Base-by-base conservation (phyloP, 495 filamentous ascomycete genomes). In the Penicillium maclennaniae region DNA sequence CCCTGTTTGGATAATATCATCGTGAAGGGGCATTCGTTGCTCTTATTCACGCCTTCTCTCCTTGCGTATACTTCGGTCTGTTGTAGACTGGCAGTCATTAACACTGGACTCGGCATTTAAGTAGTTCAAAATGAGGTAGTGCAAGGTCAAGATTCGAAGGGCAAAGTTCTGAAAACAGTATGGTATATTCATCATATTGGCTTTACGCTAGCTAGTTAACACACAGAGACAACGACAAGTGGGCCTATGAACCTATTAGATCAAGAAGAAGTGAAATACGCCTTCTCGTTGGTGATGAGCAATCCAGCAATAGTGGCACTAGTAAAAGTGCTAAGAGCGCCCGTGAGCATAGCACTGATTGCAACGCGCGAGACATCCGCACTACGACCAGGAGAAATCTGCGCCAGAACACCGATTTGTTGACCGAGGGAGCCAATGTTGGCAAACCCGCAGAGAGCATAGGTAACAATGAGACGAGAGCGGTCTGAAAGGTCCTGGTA, bases 371-470 rank as follows among this genome's bases (percentile, higher is more conserved):
- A 84, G 16, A 96, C 83, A 63, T 92, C 87, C 17, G 84, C 88
- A 54, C 77, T 76, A 23, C 91, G 80, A 21, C 75, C 71, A 0
- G 91, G 89, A 1, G 87, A 82, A 45, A 96, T 79, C 72, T 95
- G 90, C 0, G 85, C 81, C 7, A 95, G 72, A 38, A 96, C 87
- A 67, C 89, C 88, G 51, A 92, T 92, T 68, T 95, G 89, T 50
- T 87, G 91, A 53, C 89, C 89, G 36, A 92, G 81, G 34, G 87
- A 89, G 43, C 83, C 82, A 54, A 92, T 84, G 66, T 92, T 95
- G 43, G 85, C 89, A 60, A 90, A 90, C 7, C 86, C 87, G 69
- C 88, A 88, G 31, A 86, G 76, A 1, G 82, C 81, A 52, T 86
- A 88, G 15, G 88, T 87, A 45, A 83, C 83, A 61, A 91, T 87